phyloP scores from a whole-genome alignment of 805 yeast genomes.

The Candida khao-thaluensis region DNA sequence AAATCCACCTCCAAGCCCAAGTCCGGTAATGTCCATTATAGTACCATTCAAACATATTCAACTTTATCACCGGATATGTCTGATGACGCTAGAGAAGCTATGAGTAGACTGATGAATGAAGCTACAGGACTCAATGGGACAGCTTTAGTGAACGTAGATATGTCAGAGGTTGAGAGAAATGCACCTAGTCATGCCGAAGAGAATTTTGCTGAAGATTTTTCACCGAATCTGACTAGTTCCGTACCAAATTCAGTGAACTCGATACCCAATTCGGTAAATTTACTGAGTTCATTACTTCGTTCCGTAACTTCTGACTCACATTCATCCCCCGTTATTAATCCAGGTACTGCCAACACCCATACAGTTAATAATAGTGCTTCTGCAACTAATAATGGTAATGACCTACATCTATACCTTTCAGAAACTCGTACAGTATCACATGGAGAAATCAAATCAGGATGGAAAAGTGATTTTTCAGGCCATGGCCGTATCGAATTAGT shows the following conservation, averaged over 20 bases:
- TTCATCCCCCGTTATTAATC: background rate
- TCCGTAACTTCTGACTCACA: background rate
- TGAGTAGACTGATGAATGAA: background rate
- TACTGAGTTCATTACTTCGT: background rate
- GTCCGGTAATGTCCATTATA: slow-evolving; percentile 24
- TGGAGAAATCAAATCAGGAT: slow-evolving; percentile 85
- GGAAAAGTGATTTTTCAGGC: slow-evolving; percentile 89
- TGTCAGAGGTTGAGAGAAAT: slow-evolving; percentile 17
- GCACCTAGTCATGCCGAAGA: slow-evolving; percentile 26
- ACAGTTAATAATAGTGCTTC: slow-evolving; percentile 3
- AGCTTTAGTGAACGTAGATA: slow-evolving; percentile 17
- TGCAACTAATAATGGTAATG: no score
- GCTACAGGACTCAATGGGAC: slow-evolving; percentile 15
- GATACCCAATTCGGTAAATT: background rate
- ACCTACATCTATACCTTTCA: slow-evolving; percentile 52
- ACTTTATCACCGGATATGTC: slow-evolving; percentile 15
- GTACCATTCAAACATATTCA: slow-evolving; percentile 28
- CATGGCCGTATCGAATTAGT: slow-evolving; percentile 78
- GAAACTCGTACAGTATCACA: slow-evolving; percentile 70
- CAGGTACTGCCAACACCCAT: slow-evolving; percentile 3
- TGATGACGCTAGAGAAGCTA: slow-evolving; percentile 6
- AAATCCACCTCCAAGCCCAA: slow-evolving; percentile 6
- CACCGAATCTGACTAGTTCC: background rate
- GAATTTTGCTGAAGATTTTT: slow-evolving; percentile 28
- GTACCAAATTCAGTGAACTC: background rate